Conservation (phyloP, 2,329 filamentous ascomycete species). For the Cytospora chrysosperma region DNA sequence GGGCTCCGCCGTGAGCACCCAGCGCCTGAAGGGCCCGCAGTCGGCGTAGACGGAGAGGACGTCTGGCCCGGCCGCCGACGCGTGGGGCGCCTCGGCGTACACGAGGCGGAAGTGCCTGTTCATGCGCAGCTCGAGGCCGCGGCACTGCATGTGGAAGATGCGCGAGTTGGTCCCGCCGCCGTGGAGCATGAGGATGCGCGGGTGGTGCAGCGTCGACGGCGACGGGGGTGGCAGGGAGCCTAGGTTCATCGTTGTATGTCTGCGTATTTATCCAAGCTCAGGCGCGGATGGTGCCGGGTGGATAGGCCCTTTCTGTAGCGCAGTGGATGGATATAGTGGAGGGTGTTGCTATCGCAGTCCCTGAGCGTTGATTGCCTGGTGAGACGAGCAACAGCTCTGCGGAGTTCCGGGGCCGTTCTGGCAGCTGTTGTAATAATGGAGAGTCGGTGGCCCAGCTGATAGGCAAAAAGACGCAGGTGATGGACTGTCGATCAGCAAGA, state of each 20-base stretch:
- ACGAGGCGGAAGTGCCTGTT: constrained; percentile 64
- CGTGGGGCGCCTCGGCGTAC: constrained; percentile 69
- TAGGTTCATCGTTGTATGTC: constrained; percentile 2
- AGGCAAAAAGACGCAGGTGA: too few species aligned
- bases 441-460: too few species aligned
- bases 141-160: constrained; percentile 68
- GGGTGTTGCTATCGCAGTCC: not conserved
- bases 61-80: constrained; percentile 59
- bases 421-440: not conserved
- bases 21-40: constrained; percentile 61
- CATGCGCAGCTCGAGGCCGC: constrained; percentile 50
- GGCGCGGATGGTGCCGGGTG: not conserved
- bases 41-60: constrained; percentile 65
- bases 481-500: not conserved
- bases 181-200: constrained; percentile 77
- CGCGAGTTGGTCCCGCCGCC: constrained; percentile 72
- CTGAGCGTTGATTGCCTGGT: not conserved
- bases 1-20: constrained; percentile 27
- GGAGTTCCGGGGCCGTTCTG: not conserved
- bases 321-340: not conserved
- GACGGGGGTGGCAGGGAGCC: constrained; percentile 47
- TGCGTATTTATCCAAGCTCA: too few species aligned
- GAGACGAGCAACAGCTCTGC: not conserved
- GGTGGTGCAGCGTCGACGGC: constrained; percentile 37
- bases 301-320: not conserved